Evolutionary conservation across 306 rosid genomes (phyloP), one percentile per base, ranked within the genome.

Genomic region (Cucumis hystrix): DNA sequence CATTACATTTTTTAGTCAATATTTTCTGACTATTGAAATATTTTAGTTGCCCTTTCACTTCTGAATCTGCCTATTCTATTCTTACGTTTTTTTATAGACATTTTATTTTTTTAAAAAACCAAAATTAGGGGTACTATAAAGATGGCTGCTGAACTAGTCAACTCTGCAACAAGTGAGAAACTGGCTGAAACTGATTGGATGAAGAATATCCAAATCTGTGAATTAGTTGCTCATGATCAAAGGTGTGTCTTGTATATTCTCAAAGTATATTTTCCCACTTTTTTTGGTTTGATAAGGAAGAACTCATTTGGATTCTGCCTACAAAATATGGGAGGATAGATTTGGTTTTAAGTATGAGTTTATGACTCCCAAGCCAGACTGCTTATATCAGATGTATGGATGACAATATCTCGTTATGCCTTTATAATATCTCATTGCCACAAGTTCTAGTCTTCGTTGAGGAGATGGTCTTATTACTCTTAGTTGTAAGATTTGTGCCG

Each of bases 81-180:
- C 54, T 41, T n/a, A 68, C 18, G 56, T 41, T 18, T 41, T 68
- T 6, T 20, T 28, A 40, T 68, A 12, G 30, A 3, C 9, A 12
- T 2, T 41, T 68, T 10, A 16, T 0, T 61, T 56, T 28, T 61
- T 2, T 2, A 47, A 47, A 47, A 63, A 28, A 62, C 10, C 33
- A 9, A 67, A 15, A 41, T 68, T 41, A 68, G 55, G 74, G n/a
- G 21, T 68, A 20, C 45, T 68, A 40, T 10, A 41, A 83, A 68
- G 84, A 94, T 94, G 98, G 98, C 97, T n/a, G 79, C 93, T 56
- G 96, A 91, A 81, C 91, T 91, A 77, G 97, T 94, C 51, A 87
- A 88, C 75, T 84, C 87, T 61, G 98, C 98, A 33, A 94, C 98
- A 39, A 91, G 94, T 37, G 96, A 90, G 75, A 91, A 87, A 78